phyloP scores from a whole-genome alignment of 176 grass and related monocot genomes.

The Tuctoria greenei region DNA sequence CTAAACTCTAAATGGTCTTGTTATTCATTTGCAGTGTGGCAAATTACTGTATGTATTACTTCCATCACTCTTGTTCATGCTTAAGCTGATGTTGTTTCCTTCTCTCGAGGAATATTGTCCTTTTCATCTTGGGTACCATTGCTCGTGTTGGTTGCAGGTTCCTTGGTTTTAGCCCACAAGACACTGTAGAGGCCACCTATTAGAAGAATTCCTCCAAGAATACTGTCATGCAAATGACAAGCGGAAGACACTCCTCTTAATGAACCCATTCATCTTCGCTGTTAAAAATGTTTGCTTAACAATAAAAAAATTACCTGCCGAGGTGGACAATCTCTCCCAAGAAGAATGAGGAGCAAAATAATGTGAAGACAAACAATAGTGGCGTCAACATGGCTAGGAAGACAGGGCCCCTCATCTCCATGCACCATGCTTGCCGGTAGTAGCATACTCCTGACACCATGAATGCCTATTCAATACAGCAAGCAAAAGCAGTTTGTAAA shows the following conservation, averaged over 20 bases:
- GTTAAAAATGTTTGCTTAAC: not conserved
- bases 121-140: not conserved
- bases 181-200: constrained; percentile 61
- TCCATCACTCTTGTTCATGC: not conserved
- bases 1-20: not conserved
- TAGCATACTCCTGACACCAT: constrained; percentile 18
- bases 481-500: not conserved
- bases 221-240: constrained; percentile 22
- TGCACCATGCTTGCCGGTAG: constrained; percentile 43
- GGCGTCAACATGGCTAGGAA: not conserved
- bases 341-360: constrained; percentile 23
- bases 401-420: not conserved
- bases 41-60: too few relatives aligned
- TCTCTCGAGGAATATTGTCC: not conserved
- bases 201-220: constrained; percentile 52
- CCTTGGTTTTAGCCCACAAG: constrained; percentile 56
- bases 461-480: not conserved
- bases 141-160: not conserved
- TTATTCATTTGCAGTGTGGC: too few relatives aligned
- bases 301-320: not conserved
- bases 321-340: constrained; percentile 2
- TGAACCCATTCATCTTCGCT: not conserved
- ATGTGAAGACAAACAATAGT: not conserved
- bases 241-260: not conserved
- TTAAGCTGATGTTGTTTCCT: not conserved